Base-by-base conservation (phyloP, 441 rosid genomes). In the Corymbia calophylla region DNA sequence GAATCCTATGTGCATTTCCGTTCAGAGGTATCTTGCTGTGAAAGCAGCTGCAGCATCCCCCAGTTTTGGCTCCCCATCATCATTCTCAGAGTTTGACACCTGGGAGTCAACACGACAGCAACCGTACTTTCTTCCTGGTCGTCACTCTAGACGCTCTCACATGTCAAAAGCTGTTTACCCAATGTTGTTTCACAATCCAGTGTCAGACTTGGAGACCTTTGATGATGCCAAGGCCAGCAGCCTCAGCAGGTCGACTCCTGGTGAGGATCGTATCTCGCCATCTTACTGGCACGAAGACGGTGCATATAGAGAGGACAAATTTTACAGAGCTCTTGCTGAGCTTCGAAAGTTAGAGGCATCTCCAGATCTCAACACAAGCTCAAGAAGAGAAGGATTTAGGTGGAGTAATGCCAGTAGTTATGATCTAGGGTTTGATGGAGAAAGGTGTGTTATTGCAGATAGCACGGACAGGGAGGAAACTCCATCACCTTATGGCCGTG, bases 121-220 rank as follows among this genome's bases (percentile, higher is more conserved):
- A 44, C 95, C 94, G 54, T 92, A 70, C 85, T 88, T 93, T 48
- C 87, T 93, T 88, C 92, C 94, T 51, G 91, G 56, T 89, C 90
- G 94, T 86, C 94, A 90, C 87, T 90, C 95, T 1, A 89, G 93
- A 44, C 94, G 95, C 89, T 91, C 96, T 89, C 92, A 94, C 92
- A 90, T 89, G 88, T 94, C 97, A 82, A 96, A 95, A 93, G 94
- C 97, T 66, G 95, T 96, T 88, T 96, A 94, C 86, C 97, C 99
- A 14, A 91, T 93, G 88, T 93, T 97, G 89, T 97, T 95, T 91
- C 93, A 93, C 91, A 97, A 97, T 91, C 98, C 98, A 4, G 98
- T 95, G 64, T 97, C 99, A 47, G 96, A 96, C 56, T 93, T 93
- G 58, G 97, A 94, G 90, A 93, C 91, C 81, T 90, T 90, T 84